phyloP scores from a whole-genome alignment of 495 filamentous ascomycete species.

The Podospora pseudoanserina region DNA sequence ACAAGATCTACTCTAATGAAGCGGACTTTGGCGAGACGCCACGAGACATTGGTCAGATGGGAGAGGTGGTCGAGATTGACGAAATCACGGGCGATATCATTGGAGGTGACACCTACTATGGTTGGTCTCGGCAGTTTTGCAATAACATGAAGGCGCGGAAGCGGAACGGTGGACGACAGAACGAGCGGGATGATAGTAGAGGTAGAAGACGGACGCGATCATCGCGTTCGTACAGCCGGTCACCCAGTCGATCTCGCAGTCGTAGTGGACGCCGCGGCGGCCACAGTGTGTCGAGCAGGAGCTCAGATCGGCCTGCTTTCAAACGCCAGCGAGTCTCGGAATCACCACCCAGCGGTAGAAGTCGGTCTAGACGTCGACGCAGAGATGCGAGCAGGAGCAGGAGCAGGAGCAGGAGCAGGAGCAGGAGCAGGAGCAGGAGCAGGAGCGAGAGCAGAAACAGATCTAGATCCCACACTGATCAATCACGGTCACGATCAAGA shows the following conservation, averaged over 20 bases:
- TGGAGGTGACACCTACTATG: constrained; percentile 73
- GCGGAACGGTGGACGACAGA: constrained; percentile 30
- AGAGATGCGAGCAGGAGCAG: neutral
- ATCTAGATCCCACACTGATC: constrained; percentile 1
- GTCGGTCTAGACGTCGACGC: constrained; percentile 9
- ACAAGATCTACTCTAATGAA: constrained; percentile 56
- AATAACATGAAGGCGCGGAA: constrained; percentile 69
- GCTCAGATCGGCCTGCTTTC: constrained; percentile 27
- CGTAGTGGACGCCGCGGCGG: constrained; percentile 19
- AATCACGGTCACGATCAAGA: constrained; percentile 14
- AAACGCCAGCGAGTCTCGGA: constrained; percentile 24
- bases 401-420: constrained; percentile 10
- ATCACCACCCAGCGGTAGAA: constrained; percentile 16
- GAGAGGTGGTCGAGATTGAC: constrained; percentile 61
- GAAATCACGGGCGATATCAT: constrained; percentile 57
- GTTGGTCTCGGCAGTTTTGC: constrained; percentile 79
- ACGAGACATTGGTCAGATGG: constrained; percentile 67
- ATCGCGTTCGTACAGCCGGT: constrained; percentile 38
- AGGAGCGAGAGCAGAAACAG: constrained; percentile 18
- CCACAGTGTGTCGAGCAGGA: constrained; percentile 27
- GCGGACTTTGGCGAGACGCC: constrained; percentile 28
- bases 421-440: constrained; percentile 9
- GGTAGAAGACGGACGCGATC: constrained; percentile 27
- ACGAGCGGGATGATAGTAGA: constrained; percentile 21
- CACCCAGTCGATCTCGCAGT: constrained; percentile 32